Evolutionary conservation across 139 green algal genomes (phyloP).

Genomic region (Coccomyxa sp.): DNA sequence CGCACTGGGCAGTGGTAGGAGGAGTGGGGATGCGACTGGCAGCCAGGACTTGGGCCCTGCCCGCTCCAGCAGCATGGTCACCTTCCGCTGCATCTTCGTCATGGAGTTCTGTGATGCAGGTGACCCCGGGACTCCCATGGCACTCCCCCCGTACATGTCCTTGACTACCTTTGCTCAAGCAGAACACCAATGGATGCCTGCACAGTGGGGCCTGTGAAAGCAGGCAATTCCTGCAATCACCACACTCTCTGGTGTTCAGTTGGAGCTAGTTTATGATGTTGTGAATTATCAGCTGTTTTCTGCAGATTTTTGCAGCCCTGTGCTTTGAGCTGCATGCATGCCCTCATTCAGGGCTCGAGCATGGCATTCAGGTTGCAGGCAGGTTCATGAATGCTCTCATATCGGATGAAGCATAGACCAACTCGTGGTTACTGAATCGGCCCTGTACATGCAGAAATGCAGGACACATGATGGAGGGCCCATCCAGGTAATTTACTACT

Average conservation of each 20-base stretch:
- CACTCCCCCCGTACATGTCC: background rate
- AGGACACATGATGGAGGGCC: background rate
- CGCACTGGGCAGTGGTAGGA: too few relatives aligned
- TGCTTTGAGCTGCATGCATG: too few relatives aligned
- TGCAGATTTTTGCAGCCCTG: too few relatives aligned
- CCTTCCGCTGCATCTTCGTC: conserved; percentile 3
- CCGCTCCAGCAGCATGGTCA: background rate
- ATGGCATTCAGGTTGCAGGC: too few relatives aligned
- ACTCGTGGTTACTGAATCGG: background rate
- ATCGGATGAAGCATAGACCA: background rate
- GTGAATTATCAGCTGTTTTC: too few relatives aligned
- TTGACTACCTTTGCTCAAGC: background rate
- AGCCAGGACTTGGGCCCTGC: background rate
- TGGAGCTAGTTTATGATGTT: too few relatives aligned
- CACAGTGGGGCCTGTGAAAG: background rate
- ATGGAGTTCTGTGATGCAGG: conserved; percentile 6
- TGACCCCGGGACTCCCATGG: background rate
- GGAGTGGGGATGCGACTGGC: too few relatives aligned
- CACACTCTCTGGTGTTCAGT: too few relatives aligned
- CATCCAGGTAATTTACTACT: background rate
- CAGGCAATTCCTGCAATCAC: too few relatives aligned
- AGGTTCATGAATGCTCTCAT: background rate
- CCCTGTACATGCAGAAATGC: background rate
- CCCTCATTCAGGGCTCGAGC: too few relatives aligned
- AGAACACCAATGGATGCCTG: background rate